Evolutionary conservation across 169 alveolate species (phyloP).

Genomic region (Amoebophrya sp.): DNA sequence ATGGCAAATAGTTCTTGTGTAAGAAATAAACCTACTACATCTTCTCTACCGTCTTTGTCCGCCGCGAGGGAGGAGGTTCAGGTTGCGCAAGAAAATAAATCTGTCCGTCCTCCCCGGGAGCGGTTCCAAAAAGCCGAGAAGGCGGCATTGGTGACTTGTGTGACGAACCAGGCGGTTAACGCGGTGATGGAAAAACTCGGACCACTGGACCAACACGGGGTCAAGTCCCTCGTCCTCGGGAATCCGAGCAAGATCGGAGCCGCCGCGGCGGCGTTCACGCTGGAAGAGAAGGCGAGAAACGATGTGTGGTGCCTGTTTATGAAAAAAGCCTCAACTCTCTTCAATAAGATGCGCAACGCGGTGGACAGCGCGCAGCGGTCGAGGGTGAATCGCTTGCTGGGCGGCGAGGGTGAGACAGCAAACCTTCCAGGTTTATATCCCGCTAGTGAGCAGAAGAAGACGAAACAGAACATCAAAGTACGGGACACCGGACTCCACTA

Average conservation of each 20-base stretch:
- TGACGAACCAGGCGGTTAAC: slow-evolving; percentile 40
- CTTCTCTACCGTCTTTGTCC: too few relatives aligned
- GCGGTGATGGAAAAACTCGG: slow-evolving; percentile 37
- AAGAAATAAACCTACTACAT: too few relatives aligned
- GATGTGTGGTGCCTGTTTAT: slow-evolving; percentile 32
- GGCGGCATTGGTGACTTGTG: slow-evolving; percentile 41
- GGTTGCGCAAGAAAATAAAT: neutral
- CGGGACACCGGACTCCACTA: neutral
- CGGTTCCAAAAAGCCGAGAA: neutral
- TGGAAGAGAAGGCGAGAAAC: neutral
- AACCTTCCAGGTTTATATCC: too few relatives aligned
- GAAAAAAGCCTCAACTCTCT: slow-evolving; percentile 20
- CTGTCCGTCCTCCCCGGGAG: too few relatives aligned
- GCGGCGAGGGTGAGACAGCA: neutral
- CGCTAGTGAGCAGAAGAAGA: neutral
- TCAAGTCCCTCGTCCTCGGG: slow-evolving; percentile 37
- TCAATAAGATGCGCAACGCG: neutral
- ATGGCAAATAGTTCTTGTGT: too few relatives aligned
- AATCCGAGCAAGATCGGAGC: slow-evolving; percentile 35
- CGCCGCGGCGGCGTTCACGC: slow-evolving; percentile 36
- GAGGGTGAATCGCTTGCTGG: neutral
- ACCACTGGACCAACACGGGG: neutral
- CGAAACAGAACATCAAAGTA: neutral
- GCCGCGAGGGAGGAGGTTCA: neutral
- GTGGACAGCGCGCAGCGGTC: neutral